Evolutionary conservation across 495 filamentous ascomycete genomes (phyloP), one percentile per base, ranked within the genome.

Genomic region (Tuber magnatum): DNA sequence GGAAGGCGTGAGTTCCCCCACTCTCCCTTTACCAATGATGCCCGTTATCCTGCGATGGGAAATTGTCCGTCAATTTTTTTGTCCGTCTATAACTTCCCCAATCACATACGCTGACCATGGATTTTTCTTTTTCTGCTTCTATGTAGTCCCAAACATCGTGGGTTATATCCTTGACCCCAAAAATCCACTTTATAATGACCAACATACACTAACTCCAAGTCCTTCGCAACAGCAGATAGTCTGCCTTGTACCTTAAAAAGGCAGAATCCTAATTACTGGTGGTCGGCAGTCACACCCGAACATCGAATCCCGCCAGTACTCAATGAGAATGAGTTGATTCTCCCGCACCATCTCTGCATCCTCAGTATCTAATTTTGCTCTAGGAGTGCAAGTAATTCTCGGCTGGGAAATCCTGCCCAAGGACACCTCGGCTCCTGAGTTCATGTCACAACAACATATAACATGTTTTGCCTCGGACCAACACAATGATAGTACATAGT

Each of bases 101-200:
- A 65, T 16, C 35, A 35, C 35, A 65, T 65, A 35, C 14, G 56
- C 28, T 65, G n/a, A 65, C 28, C 56, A 65, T 65, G 56, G 18
- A 35, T 65, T 16, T 18, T 51, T 6, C n/a, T 20, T 28, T 35
- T 18, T n/a, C n/a, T 20, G 14, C 18, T 18, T n/a, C 9, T 9
- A 8, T 18, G 35, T 32, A 65, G 56, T 20, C 28, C 56, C 18
- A 65, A 65, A 65, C 56, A 65, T 18, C 56, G 56, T 65, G 56
- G 56, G 56, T 65, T 65, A 65, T 65, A 65, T 65, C 28, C 73
- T 32, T 24, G 68, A 71, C 71, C 38, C 44, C 32, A 46, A 71
- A 12, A 42, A 16, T 39, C 16, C 56, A 38, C 10, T 16, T 14
- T 35, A 38, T 35, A 40, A 28, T 16, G 44, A 9, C 4, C 44